Evolutionary conservation across 2,329 filamentous ascomycete species (phyloP).

Genomic region (Cryphonectria naterciae): DNA sequence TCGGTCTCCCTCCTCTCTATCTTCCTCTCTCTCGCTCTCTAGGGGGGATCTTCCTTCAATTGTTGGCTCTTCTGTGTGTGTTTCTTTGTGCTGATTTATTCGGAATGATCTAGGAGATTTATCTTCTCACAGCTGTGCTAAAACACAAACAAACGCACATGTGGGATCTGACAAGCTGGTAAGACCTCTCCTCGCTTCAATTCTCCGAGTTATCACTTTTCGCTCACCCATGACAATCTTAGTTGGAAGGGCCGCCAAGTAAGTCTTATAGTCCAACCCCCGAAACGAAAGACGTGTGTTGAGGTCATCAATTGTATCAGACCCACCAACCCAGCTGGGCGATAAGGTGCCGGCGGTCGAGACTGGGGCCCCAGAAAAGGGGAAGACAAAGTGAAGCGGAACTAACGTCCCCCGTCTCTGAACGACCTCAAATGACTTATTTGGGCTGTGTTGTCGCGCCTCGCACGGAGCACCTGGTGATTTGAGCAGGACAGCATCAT

Average conservation of each 20-base stretch:
- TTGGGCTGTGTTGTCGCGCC: slow-evolving; percentile 15
- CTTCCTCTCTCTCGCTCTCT: neutral
- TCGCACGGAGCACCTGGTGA: neutral
- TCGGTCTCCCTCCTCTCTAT: neutral
- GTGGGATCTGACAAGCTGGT: neutral
- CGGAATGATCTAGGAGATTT: neutral
- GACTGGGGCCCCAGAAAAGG: slow-evolving; percentile 9
- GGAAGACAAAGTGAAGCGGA: slow-evolving; percentile 9
- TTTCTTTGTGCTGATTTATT: neutral
- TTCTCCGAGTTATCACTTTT: neutral
- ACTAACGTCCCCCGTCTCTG: neutral
- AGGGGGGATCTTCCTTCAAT: neutral
- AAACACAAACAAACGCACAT: neutral
- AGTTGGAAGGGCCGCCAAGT: neutral
- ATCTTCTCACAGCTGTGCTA: neutral
- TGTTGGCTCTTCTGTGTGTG: neutral
- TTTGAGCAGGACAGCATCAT: slow-evolving; percentile 25
- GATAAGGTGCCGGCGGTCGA: slow-evolving; percentile 9
- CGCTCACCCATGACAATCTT: neutral
- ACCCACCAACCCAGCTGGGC: neutral
- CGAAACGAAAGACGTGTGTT: slow-evolving; percentile 12
- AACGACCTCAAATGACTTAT: slow-evolving; percentile 1
- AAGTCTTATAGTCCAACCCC: slow-evolving; percentile 20
- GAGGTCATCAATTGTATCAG: slow-evolving; percentile 10
- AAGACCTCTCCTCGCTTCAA: neutral